Evolutionary conservation across 2,329 filamentous ascomycete genomes (phyloP), one percentile per base, ranked within the genome.

Genomic region (Hypoxylon sp.): DNA sequence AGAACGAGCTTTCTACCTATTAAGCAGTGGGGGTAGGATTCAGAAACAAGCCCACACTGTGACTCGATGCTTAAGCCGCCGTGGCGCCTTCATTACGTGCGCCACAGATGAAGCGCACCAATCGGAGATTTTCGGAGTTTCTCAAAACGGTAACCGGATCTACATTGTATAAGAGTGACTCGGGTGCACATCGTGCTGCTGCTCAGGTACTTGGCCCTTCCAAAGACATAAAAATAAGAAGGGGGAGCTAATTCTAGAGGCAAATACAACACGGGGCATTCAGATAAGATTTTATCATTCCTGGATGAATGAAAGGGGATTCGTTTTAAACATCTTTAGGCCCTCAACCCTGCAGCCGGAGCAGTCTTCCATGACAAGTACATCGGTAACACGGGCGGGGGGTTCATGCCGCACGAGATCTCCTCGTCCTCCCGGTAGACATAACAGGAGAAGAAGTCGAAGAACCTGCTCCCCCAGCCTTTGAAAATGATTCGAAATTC

Each of bases 371-470:
- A 67, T 1, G 67, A 60, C 17, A 66, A 45, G 7, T 63, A 62
- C 14, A 64, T 69, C 10, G 67, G 67, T n/a, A 67, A 32, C 5
- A 67, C 32, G 6, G 57, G 56, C 4, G 60, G 60, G 13, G 57
- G 41, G 17, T 69, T 59, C 25, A 61, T 4, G 2, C 61, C 67
- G 2, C 68, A 70, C 5, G 52, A 19, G 14, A 66, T 51, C 21
- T 61, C 41, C 11, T 66, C 52, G 17, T 68, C 58, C 2, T 28
- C 32, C 5, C 68, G 51, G 38, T 55, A 41, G 36, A 68, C 14
- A 25, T 70, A 68, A 49, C 68, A 70, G 19, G 55, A 59, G 23
- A 30, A 61, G 45, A 30, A 61, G 45, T 66, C 53, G 32, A 52
- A 68, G 51, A 61, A 68, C 48, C 56, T 57, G 34, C 65, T 68